Base-by-base conservation (phyloP, 2,329 filamentous ascomycete species). In the Fusarium chaquense region DNA sequence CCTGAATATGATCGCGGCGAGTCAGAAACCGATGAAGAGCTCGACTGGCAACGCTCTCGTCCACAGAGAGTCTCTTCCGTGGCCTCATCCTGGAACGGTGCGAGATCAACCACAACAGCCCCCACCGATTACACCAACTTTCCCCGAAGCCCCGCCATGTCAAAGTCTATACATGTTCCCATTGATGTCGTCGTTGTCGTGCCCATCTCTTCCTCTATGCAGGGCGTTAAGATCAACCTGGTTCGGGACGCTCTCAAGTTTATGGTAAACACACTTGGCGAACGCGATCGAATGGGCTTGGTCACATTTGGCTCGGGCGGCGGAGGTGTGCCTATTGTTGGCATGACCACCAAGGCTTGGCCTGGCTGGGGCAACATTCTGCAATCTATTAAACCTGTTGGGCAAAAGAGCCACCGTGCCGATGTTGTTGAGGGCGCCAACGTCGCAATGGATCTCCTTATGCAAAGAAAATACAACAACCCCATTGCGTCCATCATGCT, bases 361-460 rank as follows among this genome's bases (percentile, higher is more conserved):
- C 87, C 85, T 56, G 95, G 96, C 61, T 99, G 96, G 96, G 85
- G 89, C 67, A 94, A 93, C 76, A 89, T 97, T 15, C 84, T 99
- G 47, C 87, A 90, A 40, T 94, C 93, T 0, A 97, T 99, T 75
- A 91, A 94, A 70, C 95, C 96, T 1, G 93, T 98, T 12, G 95
- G 94, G 36, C 95, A 98, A 80, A 99, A 98, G 87, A 98, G 93
- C 78, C 89, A 97, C 76, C 91, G 96, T 15, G 95, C 95, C 2
- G 96, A 99, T 81, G 94, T 98, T 16, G 95, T 99, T 4, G 96
- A 99, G 78, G 96, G 96, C 30, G 96, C 95, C 35, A 99, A 98
- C 75, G 93, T 98, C 52, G 96, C 96, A 49, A 98, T 99, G 96
- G 96, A 99, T 78, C 83, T 99, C 58, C 86, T 99, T 61, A 99